Evolutionary conservation across 1,284 basidiomycete species (phyloP), one percentile per base, ranked within the genome.

Genomic region (Rhodotorula glutinis): DNA sequence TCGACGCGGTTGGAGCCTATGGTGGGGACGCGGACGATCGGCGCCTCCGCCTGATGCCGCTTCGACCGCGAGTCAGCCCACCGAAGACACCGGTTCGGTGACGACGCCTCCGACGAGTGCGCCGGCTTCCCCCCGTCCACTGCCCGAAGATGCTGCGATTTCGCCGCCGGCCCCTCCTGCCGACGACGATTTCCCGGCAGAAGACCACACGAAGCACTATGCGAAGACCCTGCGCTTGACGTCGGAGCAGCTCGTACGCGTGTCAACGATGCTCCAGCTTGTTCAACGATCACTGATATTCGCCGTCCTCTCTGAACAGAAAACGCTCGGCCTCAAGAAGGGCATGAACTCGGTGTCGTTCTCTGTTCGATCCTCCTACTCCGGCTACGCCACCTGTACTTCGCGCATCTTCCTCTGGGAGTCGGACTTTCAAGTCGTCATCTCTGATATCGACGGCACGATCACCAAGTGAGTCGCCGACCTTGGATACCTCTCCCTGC

Each of bases 391-490:
- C 2, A 90, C 89, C 0, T 97, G 94, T 74, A 88, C 91, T 2
- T 92, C 96, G 14, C 85, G 93, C 7, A 91, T 99, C 73, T 99
- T 98, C 75, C 82, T 98, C 23, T 98, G 94, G 95, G 91, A 98
- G 69, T 86, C 87, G 38, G 88, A 86, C 14, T 92, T 97, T 78
- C 85, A 86, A 33, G 87, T 98, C 29, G 90, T 98, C 43, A 88
- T 99, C 53, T 98, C 94, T 44, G 96, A 99, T 77, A 98, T 99
- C 70, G 96, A 99, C 77, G 96, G 96, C 2, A 99, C 96, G 0
- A 99, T 99, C 78, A 99, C 96, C 44, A 97, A 96, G 92, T 94
- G 74, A 53, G 85, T 11, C 33, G 33, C 8, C 9, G 17, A 76
- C 38, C 46, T 2, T 4, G 38, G 58, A 46, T 23, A 7, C 14